Evolutionary conservation across 768 basidiomycete species (phyloP), one percentile per base, ranked within the genome.

Genomic region (Ephemerocybe angulata): DNA sequence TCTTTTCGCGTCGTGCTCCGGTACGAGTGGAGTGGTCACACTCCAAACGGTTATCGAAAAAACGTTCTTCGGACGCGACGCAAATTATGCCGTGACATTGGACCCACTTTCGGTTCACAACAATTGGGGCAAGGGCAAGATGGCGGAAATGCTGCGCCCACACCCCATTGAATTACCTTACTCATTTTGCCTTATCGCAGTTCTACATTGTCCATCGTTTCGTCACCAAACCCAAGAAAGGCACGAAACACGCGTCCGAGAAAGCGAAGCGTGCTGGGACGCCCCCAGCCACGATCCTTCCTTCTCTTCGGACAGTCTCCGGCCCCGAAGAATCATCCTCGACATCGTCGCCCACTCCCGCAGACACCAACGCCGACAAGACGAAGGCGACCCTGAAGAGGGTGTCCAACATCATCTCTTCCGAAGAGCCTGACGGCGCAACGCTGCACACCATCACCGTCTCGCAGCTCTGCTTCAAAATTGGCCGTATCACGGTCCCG

Each of bases 391-490:
- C 11, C 17, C 24, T 35, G 12, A 50, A 38, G 29, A 35, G 38
- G 2, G 47, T 41, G 33, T 24, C 28, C 22, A 48, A 55, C 37
- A 24, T 40, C 6, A 29, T 41, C n/a, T 47, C 37, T 6, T n/a
- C 40, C 13, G 47, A 55, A 17, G 81, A 82, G 60, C 70, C 72
- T 0, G 86, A 87, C 58, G 85, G 84, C 44, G 78, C 79, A 1
- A 71, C 70, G 29, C 66, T 87, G 7, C 81, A 90, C 65, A 86
- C 87, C 55, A 64, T 90, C 57, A 74, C 78, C 47, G 70, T 90
- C 54, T 84, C 84, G 22, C 82, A 80, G 52, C 55, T 80, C 25
- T 88, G 86, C 63, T 88, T 83, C 77, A 91, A 90, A 65, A 63
- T 78, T 27, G 86, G 84, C 0, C 78, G 88, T 1, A 55, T 55